Evolutionary conservation across 179 eudicot species (phyloP).

Genomic region (Beta macrorhiza): DNA sequence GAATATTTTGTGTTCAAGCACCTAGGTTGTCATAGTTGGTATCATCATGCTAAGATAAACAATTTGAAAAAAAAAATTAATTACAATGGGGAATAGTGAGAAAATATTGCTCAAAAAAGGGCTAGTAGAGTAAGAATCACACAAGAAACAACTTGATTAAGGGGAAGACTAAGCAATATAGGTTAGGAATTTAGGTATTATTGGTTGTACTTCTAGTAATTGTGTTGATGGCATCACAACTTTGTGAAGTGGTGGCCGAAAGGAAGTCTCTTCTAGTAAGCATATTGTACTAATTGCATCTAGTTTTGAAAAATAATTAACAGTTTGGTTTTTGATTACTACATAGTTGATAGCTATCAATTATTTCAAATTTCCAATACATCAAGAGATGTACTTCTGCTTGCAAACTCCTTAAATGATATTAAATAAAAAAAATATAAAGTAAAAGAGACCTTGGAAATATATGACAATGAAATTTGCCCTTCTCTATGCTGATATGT

Average conservation of each 20-base stretch:
- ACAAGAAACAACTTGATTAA: no score
- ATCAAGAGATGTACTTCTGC: no score
- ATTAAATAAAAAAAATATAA: no score
- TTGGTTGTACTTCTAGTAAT: neutral
- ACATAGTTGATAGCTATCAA: no score
- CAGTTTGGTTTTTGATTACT: neutral
- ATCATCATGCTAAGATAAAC: neutral
- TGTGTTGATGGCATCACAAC: neutral
- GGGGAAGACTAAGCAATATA: no score
- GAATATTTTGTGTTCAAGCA: neutral
- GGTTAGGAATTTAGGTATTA: neutral
- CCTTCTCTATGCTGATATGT: neutral
- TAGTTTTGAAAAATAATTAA: neutral
- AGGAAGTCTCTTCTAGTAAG: neutral
- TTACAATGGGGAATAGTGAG: neutral
- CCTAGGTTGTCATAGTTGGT: neutral
- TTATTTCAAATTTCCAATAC: no score
- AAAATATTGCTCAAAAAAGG: no score
- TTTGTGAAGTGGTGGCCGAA: neutral
- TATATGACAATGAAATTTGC: neutral
- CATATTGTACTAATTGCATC: neutral
- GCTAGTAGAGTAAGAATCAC: no score
- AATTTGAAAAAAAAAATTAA: neutral
- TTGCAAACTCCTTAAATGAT: no score
- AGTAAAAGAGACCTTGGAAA: neutral